These are phyloP conservation scores for Botrytis porri DNA, from an alignment of 2,329 filamentous ascomycete genomes.

Conservation along the genomic window DNA sequence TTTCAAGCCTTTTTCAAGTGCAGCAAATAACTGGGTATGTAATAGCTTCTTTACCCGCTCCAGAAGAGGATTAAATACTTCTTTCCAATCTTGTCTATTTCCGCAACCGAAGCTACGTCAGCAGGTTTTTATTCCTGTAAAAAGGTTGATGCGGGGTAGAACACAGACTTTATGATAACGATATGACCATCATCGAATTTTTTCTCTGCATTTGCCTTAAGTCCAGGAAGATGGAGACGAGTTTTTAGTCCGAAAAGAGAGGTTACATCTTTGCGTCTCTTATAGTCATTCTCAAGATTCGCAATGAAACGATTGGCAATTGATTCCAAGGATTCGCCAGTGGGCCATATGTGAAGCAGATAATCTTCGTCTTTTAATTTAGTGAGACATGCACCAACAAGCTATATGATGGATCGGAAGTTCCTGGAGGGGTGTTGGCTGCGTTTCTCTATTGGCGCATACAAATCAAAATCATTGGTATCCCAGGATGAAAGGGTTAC, in stretches of 20 bases:
- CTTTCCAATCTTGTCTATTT: conserved; percentile 25
- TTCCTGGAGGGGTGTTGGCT: background rate
- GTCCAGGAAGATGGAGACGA: background rate
- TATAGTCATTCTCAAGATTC: conserved; percentile 9
- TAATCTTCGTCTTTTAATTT: conserved; percentile 12
- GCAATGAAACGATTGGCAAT: conserved; percentile 11
- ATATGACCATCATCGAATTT: conserved; percentile 7
- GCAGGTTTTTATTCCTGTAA: background rate
- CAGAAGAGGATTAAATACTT: conserved; percentile 25
- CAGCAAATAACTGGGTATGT: conserved; percentile 17
- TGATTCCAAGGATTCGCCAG: conserved; percentile 6
- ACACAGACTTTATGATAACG: conserved; percentile 4
- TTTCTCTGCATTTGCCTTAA: background rate
- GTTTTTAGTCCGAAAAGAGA: background rate
- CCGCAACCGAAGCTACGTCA: background rate
- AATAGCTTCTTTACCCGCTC: conserved; percentile 20
- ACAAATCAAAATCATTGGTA: background rate
- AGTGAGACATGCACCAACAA: background rate
- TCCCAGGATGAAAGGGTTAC: background rate
- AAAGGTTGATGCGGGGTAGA: background rate
- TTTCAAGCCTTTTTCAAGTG: conserved; percentile 12
- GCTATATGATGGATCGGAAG: too few species aligned
- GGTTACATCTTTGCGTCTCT: conserved; percentile 5
- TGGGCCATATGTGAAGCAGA: background rate
- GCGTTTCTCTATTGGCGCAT: background rate